A percentile compares a stretch with the other conserved stretches of the same genome.
These are phyloP conservation scores for Tetrahymena borealis DNA, from an alignment of 73 alveolate genomes.

Conservation along the genomic window DNA sequence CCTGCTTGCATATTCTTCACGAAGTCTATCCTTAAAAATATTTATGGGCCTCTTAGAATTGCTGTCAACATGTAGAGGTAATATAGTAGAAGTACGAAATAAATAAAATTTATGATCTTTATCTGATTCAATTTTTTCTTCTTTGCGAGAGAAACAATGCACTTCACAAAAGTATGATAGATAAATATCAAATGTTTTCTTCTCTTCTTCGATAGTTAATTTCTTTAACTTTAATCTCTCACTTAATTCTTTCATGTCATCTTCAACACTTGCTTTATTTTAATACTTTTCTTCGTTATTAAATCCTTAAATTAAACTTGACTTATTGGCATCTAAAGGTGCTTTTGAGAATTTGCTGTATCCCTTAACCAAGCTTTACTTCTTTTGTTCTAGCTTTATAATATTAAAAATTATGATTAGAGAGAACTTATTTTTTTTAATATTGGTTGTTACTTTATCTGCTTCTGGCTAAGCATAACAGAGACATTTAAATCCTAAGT, in stretches of 20 bases:
- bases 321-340: neutral
- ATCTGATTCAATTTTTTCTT: too few relatives aligned
- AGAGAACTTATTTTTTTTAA: neutral
- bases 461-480: neutral
- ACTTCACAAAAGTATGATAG: neutral
- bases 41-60: neutral
- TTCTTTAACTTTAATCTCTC: neutral
- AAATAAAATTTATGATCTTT: too few relatives aligned
- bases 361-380: neutral
- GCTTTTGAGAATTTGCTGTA: neutral
- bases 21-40: neutral
- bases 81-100: neutral
- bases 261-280: neutral
- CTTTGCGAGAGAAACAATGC: too few relatives aligned
- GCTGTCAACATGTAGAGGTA: neutral
- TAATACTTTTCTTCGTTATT: neutral
- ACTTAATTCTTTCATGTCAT: neutral
- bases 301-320: neutral
- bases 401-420: neutral
- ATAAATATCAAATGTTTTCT: neutral
- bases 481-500: neutral
- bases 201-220: neutral
- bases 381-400: neutral
- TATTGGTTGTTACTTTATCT: neutral
- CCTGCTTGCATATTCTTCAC: neutral